phyloP scores from a whole-genome alignment of 495 filamentous ascomycete species.

The Pyrenula massariospora region DNA sequence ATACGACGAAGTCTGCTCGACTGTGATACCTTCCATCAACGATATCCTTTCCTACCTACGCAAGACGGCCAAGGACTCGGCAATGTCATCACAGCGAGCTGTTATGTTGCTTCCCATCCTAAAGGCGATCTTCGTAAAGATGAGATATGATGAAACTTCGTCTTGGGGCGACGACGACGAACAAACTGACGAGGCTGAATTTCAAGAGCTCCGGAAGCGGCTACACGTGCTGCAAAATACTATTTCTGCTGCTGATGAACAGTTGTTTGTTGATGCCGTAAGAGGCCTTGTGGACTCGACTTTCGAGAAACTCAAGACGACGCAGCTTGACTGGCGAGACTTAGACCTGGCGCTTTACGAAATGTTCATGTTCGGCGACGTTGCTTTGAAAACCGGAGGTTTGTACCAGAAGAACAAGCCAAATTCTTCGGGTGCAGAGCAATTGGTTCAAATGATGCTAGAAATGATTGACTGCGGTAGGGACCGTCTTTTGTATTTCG shows the following conservation, averaged over 20 bases:
- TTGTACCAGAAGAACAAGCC: conserved; percentile 73
- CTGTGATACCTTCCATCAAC: conserved; percentile 79
- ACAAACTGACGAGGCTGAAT: conserved; percentile 96
- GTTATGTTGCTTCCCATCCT: conserved; percentile 76
- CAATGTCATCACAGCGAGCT: conserved; percentile 54
- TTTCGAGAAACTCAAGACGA: conserved; percentile 61
- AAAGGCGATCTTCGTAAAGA: conserved; percentile 84
- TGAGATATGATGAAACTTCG: conserved; percentile 91
- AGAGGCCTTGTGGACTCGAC: conserved; percentile 71
- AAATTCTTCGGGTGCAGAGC: conserved; percentile 59
- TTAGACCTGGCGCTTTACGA: conserved; percentile 92
- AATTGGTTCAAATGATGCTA: conserved; percentile 78
- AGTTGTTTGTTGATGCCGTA: conserved; percentile 74
- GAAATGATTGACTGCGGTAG: conserved; percentile 88
- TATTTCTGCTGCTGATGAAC: conserved; percentile 73
- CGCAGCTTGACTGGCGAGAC: conserved; percentile 83
- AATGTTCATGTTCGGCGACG: conserved; percentile 91
- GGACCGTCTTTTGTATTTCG: conserved; percentile 7
- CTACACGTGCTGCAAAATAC: conserved; percentile 84
- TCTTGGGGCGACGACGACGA: conserved; percentile 92
- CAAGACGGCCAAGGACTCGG: conserved; percentile 53
- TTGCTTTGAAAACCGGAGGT: conserved; percentile 73
- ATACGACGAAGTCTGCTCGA: conserved; percentile 94
- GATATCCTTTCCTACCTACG: conserved; percentile 82
- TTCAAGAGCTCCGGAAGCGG: conserved; percentile 82